Conservation (phyloP, 2,329 filamentous ascomycete genomes). For the Fusarium secorum region DNA sequence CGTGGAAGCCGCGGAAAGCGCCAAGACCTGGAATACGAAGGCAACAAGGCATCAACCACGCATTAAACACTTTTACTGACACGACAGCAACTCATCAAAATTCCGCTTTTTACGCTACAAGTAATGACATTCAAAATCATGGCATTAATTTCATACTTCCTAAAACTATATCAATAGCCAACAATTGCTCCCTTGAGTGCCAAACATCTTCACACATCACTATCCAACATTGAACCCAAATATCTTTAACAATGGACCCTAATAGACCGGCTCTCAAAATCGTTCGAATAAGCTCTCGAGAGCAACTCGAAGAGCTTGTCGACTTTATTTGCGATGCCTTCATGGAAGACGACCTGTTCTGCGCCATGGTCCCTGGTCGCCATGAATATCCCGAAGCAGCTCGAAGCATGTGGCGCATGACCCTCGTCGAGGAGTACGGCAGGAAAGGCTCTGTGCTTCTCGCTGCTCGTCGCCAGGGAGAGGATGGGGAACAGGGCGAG, state of each 20-base stretch:
- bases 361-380: background rate
- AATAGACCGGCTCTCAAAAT: background rate
- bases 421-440: constrained; percentile 11
- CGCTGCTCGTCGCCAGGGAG: background rate
- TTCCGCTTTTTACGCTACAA: background rate
- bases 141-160: background rate
- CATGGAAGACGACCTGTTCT: constrained; percentile 4
- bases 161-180: background rate
- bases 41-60: background rate
- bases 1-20: background rate
- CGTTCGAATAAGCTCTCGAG: background rate
- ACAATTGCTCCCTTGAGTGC: background rate
- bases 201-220: background rate
- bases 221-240: background rate
- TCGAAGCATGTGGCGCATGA: constrained; percentile 1
- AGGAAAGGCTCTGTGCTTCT: constrained; percentile 1
- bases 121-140: background rate
- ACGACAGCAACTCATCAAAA: background rate
- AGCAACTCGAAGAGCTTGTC: constrained; percentile 6
- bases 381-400: constrained; percentile 10
- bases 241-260: background rate
- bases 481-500: background rate
- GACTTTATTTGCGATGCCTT: constrained; percentile 5
- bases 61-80: background rate
- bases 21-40: background rate